Base-by-base conservation (phyloP, 768 basidiomycete species). In the Mycena filopes region DNA sequence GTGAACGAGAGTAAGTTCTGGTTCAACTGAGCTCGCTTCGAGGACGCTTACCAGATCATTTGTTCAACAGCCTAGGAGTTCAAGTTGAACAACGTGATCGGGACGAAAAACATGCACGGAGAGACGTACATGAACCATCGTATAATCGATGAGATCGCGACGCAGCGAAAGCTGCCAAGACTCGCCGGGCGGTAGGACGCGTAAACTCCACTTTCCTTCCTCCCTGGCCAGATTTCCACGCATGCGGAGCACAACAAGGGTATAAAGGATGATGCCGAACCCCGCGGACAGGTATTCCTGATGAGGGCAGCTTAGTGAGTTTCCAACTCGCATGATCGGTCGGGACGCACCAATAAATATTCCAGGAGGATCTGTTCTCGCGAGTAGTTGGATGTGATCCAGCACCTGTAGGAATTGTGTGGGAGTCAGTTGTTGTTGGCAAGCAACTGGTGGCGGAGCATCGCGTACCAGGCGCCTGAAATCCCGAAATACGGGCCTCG, bases 401-500 rank as follows among this genome's bases (percentile, higher is more conserved):
- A 84, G 60, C 84, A 77, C 69, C 76, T 77, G 20, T 7, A 33
- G 42, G 12, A 25, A 45, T 29, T 31, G 15, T 9, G 18, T 50
- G 38, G 12, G n/a, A n/a, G n/a, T n/a, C n/a, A n/a, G n/a, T n/a
- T n/a, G 5, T 18, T 42, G 48, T 36, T 36, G 36, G 36, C 36
- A 36, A 36, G 36, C 2, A 33, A 46, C 1, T 63, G 49, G 20
- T 47, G 20, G n/a, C n/a, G n/a, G n/a, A n/a, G 23, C 38, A 25
- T 26, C 6, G 38, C 76, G 31, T 33, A 83, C 84, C 82, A 83
- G 56, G 72, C 76, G 2, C 83, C 83, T 0, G 83, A 76, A 18
- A 82, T 75, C 2, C 83, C 82, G 60, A 81, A 85, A 66, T 82
- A 85, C 1, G 80, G 76, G 0, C 83, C 83, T 18, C 66, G 69